Base-by-base conservation (phyloP, 129 eudicot species). In the carrot (Daucus carota) region DNA sequence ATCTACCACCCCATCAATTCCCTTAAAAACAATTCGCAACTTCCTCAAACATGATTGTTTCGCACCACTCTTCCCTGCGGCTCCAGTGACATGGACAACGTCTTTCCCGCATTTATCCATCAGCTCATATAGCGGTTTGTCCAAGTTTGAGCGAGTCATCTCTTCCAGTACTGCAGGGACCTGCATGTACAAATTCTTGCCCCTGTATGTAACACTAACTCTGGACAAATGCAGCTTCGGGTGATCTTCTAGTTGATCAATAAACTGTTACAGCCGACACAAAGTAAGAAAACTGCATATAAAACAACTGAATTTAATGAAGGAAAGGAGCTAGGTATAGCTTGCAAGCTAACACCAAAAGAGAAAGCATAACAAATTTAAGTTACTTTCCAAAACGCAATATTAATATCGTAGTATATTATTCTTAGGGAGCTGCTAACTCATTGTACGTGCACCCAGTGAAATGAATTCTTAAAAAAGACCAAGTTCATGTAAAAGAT, bases 111-210 rank as follows among this genome's bases (percentile, higher is more conserved):
- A 71, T 74, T 80, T 81, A 45, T 81, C 90, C 92, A 94, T 89
- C 73, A 94, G 85, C 42, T 89, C 92, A 46, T 86, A 94, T 11
- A 94, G 76, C 28, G 93, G 82, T 29, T 83, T 17, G 9, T 87
- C 86, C 32, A 94, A 85, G 79, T 91, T 91, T 42, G 97, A 76
- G 43, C 97, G 82, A 28, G 97, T 94, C 97, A 89, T 80, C 87
- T 89, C 90, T 83, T 94, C 98, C 3, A 94, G 90, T 57, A 79
- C 73, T 11, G 93, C 90, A 52, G 98, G 97, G 41, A 97, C 97
- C 72, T 86, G 93, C 97, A 94, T 94, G 86, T 94, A 94, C 70
- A 94, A 79, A 80, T 87, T 91, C 80, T 87, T 87, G 65, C 92
- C 89, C 59, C 84, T 41, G 79, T 87, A 44, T 16, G 80, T 86